Evolutionary conservation across 257 asterid species (phyloP), one percentile per base, ranked within the genome.

Genomic region (Ballota nigra): DNA sequence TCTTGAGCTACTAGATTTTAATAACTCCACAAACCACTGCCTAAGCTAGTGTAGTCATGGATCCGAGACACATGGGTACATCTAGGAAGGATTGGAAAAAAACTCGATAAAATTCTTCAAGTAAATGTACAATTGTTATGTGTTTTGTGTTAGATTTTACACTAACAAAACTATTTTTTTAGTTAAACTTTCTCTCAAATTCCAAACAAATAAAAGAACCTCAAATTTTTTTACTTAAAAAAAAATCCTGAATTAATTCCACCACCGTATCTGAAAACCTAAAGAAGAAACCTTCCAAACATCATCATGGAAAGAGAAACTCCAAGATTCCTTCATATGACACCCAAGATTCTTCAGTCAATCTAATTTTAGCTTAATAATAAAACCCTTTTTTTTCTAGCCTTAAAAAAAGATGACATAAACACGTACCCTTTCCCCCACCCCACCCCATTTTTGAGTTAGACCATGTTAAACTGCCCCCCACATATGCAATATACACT

Each of bases 401-500:
- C n/a, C 18, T 6, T 41, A 12, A 4, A 65, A 22, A 13, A 13
- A 13, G 10, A 23, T 38, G 6, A 1, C 29, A 11, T 7, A 65
- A 22, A 41, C 9, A 9, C n/a, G n/a, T n/a, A n/a, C 29, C 49
- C 23, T 28, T 6, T 7, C 28, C 51, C 49, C 33, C 16, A 43
- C n/a, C 45, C 55, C 57, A 5, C 10, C 57, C 61, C 20, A 67
- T 49, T 49, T 49, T 4, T 67, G 5, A 29, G n/a, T 26, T n/a
- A 66, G 61, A 26, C 61, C 71, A 66, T 66, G 49, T 67, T 49
- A 51, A 51, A 18, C 24, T 16, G 57, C 24, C 57, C 24, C 57
- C 57, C 4, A 47, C 22, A 53, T 10, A 53, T 53, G 60, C 29
- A 19, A 53, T 20, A 0, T 9, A 53, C 52, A 43, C 18, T 18